These are phyloP conservation scores for Kodamaea restingae DNA, from an alignment of 805 yeast genomes.

Conservation along the genomic window DNA sequence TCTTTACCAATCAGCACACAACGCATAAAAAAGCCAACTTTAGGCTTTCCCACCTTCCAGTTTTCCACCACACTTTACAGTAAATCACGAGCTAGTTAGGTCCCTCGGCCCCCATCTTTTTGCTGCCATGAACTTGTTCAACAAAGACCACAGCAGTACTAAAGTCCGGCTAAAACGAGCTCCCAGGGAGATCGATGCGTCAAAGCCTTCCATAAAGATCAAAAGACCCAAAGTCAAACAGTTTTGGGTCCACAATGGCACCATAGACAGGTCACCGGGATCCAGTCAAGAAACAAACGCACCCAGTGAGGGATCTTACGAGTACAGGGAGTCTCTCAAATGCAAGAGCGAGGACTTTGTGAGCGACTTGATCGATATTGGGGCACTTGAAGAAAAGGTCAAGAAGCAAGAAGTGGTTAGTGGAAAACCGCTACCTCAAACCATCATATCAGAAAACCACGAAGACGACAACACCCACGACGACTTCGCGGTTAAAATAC, in stretches of 20 bases:
- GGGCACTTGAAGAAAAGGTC: conserved; percentile 4
- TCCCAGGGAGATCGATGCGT: not conserved
- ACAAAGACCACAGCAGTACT: conserved; percentile 1
- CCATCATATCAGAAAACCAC: no score
- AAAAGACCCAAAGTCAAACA: conserved; percentile 1
- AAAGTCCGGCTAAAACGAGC: conserved; percentile 2
- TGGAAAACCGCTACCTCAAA: not conserved
- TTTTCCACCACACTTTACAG: no score
- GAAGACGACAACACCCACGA: conserved; percentile 6
- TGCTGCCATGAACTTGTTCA: conserved; percentile 1
- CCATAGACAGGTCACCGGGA: not conserved
- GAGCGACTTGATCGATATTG: conserved; percentile 6
- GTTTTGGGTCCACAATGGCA: conserved; percentile 3
- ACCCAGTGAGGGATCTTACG: conserved; percentile 1
- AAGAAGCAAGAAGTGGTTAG: not conserved
- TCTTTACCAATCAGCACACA: no score
- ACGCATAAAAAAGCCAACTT: no score
- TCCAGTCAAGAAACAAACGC: not conserved
- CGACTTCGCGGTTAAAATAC: conserved; percentile 9
- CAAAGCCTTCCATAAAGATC: not conserved
- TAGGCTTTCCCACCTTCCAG: no score
- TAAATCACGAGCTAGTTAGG: no score
- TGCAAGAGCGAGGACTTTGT: conserved; percentile 4
- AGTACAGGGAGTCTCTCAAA: conserved; percentile 3
- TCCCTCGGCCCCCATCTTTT: no score